A percentile compares a stretch with the other conserved stretches of the same genome.
These are phyloP conservation scores for Chlorophyllum brunneum DNA, from an alignment of 768 basidiomycete species.

Conservation along the genomic window DNA sequence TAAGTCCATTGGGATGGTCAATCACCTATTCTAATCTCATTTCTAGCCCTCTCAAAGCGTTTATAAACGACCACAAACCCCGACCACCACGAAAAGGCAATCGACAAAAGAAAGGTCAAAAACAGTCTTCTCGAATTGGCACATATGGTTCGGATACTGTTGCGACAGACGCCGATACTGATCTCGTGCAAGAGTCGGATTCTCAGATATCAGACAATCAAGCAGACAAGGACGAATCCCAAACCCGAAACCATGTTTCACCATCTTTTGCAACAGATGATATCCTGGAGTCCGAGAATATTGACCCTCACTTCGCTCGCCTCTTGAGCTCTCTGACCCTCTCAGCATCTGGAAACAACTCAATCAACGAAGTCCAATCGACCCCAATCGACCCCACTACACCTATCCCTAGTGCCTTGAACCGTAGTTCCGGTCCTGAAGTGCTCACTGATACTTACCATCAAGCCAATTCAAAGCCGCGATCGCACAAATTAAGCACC, in stretches of 20 bases:
- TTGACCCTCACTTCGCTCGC: slow-evolving; percentile 69
- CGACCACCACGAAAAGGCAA: slow-evolving; percentile 28
- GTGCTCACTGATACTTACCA: neutral
- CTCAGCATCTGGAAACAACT: slow-evolving; percentile 34
- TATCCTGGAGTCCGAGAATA: slow-evolving; percentile 20
- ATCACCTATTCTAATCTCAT: slow-evolving; percentile 11
- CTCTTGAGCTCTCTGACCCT: slow-evolving; percentile 59
- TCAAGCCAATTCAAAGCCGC: neutral
- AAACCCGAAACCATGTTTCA: slow-evolving; percentile 49
- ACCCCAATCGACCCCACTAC: slow-evolving; percentile 4
- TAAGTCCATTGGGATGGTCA: slow-evolving; percentile 29
- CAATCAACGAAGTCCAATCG: slow-evolving; percentile 1
- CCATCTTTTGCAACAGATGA: slow-evolving; percentile 34
- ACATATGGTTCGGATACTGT: slow-evolving; percentile 5
- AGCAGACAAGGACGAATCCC: slow-evolving; percentile 52
- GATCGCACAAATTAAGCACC: neutral
- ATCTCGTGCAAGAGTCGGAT: slow-evolving; percentile 54
- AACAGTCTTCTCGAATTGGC: slow-evolving; percentile 11
- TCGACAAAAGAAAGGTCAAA: slow-evolving; percentile 22
- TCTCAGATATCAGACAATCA: slow-evolving; percentile 48
- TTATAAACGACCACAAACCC: slow-evolving; percentile 63
- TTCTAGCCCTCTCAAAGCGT: slow-evolving; percentile 59
- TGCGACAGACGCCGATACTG: slow-evolving; percentile 25
- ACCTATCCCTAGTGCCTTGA: slow-evolving; percentile 1
- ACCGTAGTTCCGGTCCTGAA: slow-evolving; percentile 3